Evolutionary conservation across 1,284 basidiomycete genomes (phyloP).

Genomic region (Coniophora puteana): DNA sequence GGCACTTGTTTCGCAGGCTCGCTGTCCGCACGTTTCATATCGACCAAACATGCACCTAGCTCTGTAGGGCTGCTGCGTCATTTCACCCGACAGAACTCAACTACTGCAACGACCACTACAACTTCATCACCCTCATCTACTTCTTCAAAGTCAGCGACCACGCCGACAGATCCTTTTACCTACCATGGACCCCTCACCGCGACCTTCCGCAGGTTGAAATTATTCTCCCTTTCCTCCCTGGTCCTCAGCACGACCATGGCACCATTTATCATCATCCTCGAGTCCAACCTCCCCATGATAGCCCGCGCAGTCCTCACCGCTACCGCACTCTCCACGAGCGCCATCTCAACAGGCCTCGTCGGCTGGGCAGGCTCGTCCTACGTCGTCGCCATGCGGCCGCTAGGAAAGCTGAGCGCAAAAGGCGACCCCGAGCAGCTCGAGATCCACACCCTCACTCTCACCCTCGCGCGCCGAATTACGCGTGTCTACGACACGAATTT

Average conservation of each 20-base stretch:
- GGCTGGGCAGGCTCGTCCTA: slow-evolving; percentile 66
- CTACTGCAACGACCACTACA: not conserved
- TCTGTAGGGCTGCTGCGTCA: slow-evolving; percentile 5
- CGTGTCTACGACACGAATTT: slow-evolving; percentile 75
- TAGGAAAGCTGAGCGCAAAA: slow-evolving; percentile 36
- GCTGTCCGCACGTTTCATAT: not conserved
- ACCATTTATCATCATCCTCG: slow-evolving; percentile 79
- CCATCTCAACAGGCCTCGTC: slow-evolving; percentile 71
- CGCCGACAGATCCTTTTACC: slow-evolving; percentile 22
- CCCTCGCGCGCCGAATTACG: slow-evolving; percentile 55
- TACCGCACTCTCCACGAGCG: slow-evolving; percentile 69
- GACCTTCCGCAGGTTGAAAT: slow-evolving; percentile 75
- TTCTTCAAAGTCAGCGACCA: slow-evolving; percentile 11
- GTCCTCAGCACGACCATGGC: slow-evolving; percentile 66
- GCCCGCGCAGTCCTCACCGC: slow-evolving; percentile 69
- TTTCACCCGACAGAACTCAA: not conserved
- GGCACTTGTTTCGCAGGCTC: slow-evolving; percentile 7
- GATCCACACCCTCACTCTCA: slow-evolving; percentile 65
- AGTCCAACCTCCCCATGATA: slow-evolving; percentile 66
- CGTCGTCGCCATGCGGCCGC: slow-evolving; percentile 40
- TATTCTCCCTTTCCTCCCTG: slow-evolving; percentile 81
- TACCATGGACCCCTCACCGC: slow-evolving; percentile 65
- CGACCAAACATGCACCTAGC: slow-evolving; percentile 7
- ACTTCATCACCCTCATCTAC: slow-evolving; percentile 5
- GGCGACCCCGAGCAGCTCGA: slow-evolving; percentile 56